These are phyloP conservation scores for Xylaria intraflava DNA, from an alignment of 495 filamentous ascomycete genomes.

Conservation along the genomic window DNA sequence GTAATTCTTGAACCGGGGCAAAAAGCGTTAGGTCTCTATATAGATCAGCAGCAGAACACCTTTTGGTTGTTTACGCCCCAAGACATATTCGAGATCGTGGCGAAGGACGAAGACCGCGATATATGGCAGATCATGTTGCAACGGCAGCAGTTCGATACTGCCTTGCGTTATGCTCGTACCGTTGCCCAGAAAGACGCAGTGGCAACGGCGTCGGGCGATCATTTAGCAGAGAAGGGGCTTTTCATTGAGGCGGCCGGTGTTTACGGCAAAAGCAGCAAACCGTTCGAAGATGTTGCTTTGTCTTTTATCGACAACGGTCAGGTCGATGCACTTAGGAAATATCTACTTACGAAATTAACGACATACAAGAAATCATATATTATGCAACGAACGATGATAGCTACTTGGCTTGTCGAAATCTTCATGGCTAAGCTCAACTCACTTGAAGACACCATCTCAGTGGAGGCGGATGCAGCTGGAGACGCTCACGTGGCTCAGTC, in stretches of 20 bases:
- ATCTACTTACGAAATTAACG: constrained; percentile 75
- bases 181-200: constrained; percentile 79
- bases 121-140: constrained; percentile 88
- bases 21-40: constrained; percentile 68
- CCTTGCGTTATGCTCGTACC: constrained; percentile 69
- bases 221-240: constrained; percentile 68
- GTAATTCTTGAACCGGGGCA: constrained; percentile 75
- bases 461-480: constrained; percentile 75
- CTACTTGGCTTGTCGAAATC: constrained; percentile 89
- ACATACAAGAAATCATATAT: constrained; percentile 72
- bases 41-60: constrained; percentile 87
- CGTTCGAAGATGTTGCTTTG: constrained; percentile 91
- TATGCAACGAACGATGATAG: constrained; percentile 94
- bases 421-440: constrained; percentile 97
- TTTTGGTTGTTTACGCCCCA: constrained; percentile 90
- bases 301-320: constrained; percentile 84
- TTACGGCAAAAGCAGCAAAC: constrained; percentile 92
- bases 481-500: constrained; percentile 62
- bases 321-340: constrained; percentile 85
- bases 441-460: constrained; percentile 88
- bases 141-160: constrained; percentile 78
- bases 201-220: constrained; percentile 82
- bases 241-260: constrained; percentile 80
- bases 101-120: constrained; percentile 83
- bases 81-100: constrained; percentile 89